Evolutionary conservation across 768 basidiomycete genomes (phyloP).

Genomic region (Calocera cornea): DNA sequence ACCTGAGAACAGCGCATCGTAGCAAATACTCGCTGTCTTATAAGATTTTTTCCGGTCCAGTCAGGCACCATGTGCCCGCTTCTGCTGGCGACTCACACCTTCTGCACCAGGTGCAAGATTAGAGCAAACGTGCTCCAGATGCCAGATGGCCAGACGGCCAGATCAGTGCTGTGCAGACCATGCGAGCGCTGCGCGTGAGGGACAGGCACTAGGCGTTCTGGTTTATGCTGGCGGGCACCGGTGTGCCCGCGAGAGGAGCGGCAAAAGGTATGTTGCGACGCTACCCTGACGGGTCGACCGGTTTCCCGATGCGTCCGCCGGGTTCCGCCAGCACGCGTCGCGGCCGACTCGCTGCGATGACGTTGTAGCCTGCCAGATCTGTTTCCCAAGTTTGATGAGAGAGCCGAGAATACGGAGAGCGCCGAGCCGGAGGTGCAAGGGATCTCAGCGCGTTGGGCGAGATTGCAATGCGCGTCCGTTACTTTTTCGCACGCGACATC

Average conservation of each 20-base stretch:
- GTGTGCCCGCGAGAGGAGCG: background rate
- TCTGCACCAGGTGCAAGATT: background rate
- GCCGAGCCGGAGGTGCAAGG: background rate
- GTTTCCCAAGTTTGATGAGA: too few species aligned
- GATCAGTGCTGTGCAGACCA: background rate
- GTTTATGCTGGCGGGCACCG: background rate
- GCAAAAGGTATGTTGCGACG: background rate
- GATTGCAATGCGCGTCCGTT: too few species aligned
- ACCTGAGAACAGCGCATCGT: background rate
- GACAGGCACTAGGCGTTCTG: background rate
- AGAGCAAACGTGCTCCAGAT: background rate
- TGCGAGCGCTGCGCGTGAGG: background rate
- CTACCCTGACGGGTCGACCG: background rate
- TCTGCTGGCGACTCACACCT: background rate
- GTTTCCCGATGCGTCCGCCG: background rate
- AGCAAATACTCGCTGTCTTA: background rate
- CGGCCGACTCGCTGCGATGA: background rate
- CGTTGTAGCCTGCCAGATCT: background rate
- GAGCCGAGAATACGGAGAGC: background rate
- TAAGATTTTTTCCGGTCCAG: background rate
- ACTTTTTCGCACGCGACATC: too few species aligned
- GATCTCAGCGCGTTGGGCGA: too few species aligned
- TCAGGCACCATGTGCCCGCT: conserved; percentile 1
- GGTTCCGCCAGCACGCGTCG: background rate
- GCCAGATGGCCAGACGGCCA: background rate